Evolutionary conservation across 2,329 filamentous ascomycete genomes (phyloP), one percentile per base, ranked within the genome.

Genomic region (Leptographium galeiforme): DNA sequence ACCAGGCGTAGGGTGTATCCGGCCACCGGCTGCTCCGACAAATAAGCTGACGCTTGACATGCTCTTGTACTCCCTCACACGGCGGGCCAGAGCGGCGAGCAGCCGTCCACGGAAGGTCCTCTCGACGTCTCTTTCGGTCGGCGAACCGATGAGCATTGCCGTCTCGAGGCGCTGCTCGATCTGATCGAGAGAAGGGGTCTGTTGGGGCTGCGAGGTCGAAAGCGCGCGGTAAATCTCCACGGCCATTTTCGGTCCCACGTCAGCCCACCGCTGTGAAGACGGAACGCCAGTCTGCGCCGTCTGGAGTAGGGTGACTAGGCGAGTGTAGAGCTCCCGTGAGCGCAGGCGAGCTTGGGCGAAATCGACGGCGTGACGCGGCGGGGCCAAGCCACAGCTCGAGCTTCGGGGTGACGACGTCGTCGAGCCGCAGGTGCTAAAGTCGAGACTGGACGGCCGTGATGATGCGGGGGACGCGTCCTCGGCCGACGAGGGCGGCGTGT

Each of bases 201-300:
- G 49, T 14, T 36, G 16, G 4, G 48, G 55, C 11, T 46, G 49
- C 12, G 48, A 40, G 19, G 12, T 39, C 2, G 53, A 46, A 18
- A 60, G 50, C 59, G 69, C 75, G n/a, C 78, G 75, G 65, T 79
- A 76, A 30, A 81, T 78, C 64, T 81, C 75, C 12, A 81, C 66
- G 1, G 77, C 77, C 61, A 81, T 69, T 2, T 74, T 70, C 4
- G 76, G 71, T 3, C 72, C 72, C 56, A 81, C 72, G 5, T 68
- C 67, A 57, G 72, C 69, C 78, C 78, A 81, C 52, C 75, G 71
- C 45, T 58, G 67, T 10, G 67, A 61, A 25, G 73, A 69, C 19
- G 67, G 68, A 1, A 67, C 63, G 13, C 67, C 66, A 1, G 70
- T 63, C 0, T 72, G 67, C 0, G 75, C 72, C 6, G 74, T 76